Base-by-base conservation (phyloP, 768 basidiomycete genomes). In the Mycena vulgaris region DNA sequence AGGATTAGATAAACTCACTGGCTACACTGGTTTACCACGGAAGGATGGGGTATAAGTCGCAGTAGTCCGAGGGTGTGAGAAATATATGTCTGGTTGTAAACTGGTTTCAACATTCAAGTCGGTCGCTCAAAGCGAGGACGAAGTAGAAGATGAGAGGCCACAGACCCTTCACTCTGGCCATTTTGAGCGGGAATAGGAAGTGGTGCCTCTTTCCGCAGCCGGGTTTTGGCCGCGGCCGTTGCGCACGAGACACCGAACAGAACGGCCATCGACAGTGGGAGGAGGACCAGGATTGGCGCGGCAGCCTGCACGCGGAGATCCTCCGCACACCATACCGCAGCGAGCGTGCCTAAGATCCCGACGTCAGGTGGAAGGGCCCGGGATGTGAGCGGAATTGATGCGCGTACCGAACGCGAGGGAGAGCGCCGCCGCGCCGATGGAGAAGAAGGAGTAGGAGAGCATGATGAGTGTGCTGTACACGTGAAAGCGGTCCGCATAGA, bases 381-480 rank as follows among this genome's bases (percentile, higher is more conserved):
- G n/a, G n/a, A n/a, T 40, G 39, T 14, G 4, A 40, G 39, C 39
- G 39, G 10, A 40, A 40, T 40, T 37, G 33, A 35, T 13, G 6
- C 16, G 16, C 16, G 16, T 45, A 45, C 42, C 42, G n/a, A 45
- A 56, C 2, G 55, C 40, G 25, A 66, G 21, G 5, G 48, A 28
- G 8, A 58, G 4, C 31, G 64, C 42, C 35, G 2, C 64, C 1
- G 23, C 16, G 8, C 64, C 64, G 19, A 66, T 66, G 21, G 55
- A 45, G 35, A 66, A 58, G 30, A 66, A 66, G 27, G 64, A 55
- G 45, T 66, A 66, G 13, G 64, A 33, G 11, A 66, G 52, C 53
- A 66, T 23, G 25, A 66, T 49, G 11, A 58, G 53, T n/a, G 57
- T 57, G 23, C 17, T 47, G 19, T 45, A 66, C 16, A 66, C 55